Base-by-base conservation (phyloP, 441 rosid genomes). In the Pelargonium myrrhifolium region DNA sequence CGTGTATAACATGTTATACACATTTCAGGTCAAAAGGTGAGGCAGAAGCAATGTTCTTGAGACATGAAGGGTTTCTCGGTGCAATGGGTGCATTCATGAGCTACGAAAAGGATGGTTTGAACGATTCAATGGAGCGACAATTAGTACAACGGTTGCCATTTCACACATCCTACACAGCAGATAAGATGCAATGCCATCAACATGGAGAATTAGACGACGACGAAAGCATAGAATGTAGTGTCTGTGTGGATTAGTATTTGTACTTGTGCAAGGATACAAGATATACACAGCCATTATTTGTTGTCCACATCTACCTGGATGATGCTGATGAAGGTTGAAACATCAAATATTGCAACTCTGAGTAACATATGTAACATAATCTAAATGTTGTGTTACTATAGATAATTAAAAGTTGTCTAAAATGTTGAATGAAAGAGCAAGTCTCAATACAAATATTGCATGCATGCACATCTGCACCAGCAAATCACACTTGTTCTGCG, bases 191-290 rank as follows among this genome's bases (percentile, higher is more conserved):
- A 56, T 66, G 73, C 76, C 72, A 82, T 0, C 26, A 14, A 68
- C 73, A 51, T 10, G 42, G 73, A n/a, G 79, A 82, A 61, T 72
- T 71, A 45, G 68, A 47, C 5, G 83, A 81, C 68, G 77, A 72
- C 49, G 82, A 71, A 43, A 77, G 72, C 74, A 72, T 78, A 45
- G 83, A 79, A 51, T 82, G 85, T 56, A 70, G 76, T 8, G 67
- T 80, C 21, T 69, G 64, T 65, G 74, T 77, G 64, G 64, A 69
- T 11, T 79, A 77, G 77, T 51, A 22, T 24, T 7, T n/a, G 64
- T 51, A 63, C 14, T 45, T 45, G 3, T 45, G 53, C 53, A 45
- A 45, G 15, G 15, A 45, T 45, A n/a, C 53, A 53, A 12, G 14
- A n/a, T 45, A 45, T 45, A 42, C 47, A 45, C 15, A 45, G 14